Conservation (phyloP, 148 eudicot genomes). For the Vaccinium corymbosum region DNA sequence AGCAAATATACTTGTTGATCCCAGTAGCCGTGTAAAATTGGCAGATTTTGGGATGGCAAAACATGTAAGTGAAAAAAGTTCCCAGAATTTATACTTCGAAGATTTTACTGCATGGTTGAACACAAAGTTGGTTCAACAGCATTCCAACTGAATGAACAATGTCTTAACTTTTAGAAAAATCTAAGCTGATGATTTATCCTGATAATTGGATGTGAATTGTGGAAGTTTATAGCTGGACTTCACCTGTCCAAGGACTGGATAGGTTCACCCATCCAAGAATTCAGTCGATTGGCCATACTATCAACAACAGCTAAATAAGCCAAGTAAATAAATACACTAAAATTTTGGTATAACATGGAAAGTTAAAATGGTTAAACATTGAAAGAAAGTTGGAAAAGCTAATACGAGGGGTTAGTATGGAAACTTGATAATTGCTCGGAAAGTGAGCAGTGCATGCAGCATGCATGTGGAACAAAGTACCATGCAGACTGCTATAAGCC, state of each 20-base stretch:
- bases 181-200: not conserved
- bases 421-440: not conserved
- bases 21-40: constrained; percentile 57
- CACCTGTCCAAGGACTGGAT: not conserved
- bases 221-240: not conserved
- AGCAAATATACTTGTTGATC: constrained; percentile 70
- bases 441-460: not conserved
- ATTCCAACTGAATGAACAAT: not conserved
- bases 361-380: not conserved
- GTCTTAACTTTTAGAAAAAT: not conserved
- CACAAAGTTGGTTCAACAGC: not conserved
- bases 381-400: not conserved
- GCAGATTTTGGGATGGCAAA: constrained; percentile 87
- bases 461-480: not conserved
- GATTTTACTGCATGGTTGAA: not conserved
- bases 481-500: not conserved
- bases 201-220: not conserved
- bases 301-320: not conserved
- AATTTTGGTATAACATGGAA: not conserved
- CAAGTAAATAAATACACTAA: not conserved
- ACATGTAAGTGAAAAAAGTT: constrained; percentile 40
- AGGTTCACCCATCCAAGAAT: not conserved
- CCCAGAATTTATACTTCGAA: not conserved
- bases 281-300: not conserved
- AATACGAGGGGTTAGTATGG: not conserved